Percentiles rank a stretch among this genome's conserved stretches.
These are phyloP conservation scores for Phytopythium chamaehyphon DNA, from an alignment of 352 stramenopile genomes.

Conservation along the genomic window DNA sequence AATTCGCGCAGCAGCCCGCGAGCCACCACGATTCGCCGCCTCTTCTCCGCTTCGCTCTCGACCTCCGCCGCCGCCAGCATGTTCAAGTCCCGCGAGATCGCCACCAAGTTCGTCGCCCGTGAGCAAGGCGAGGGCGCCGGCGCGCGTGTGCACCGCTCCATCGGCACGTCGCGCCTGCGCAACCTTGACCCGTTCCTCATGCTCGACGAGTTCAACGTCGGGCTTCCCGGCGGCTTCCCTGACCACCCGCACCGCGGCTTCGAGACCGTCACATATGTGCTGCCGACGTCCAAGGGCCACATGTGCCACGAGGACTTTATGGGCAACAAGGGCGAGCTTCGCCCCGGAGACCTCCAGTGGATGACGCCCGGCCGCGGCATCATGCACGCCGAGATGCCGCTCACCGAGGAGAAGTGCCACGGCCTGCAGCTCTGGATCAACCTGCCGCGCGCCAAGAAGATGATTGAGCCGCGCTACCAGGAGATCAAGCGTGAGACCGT, in stretches of 20 bases:
- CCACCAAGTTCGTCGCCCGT: slow-evolving; percentile 23
- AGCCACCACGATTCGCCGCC: slow-evolving; percentile 1
- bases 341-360: slow-evolving; percentile 48
- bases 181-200: slow-evolving; percentile 52
- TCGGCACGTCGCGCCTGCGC: slow-evolving; percentile 22
- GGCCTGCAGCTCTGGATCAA: slow-evolving; percentile 56
- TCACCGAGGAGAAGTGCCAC: slow-evolving; percentile 18
- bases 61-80: slow-evolving; percentile 13
- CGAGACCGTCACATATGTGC: slow-evolving; percentile 87
- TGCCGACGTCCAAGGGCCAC: slow-evolving; percentile 64
- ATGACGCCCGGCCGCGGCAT: slow-evolving; percentile 46
- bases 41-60: not conserved
- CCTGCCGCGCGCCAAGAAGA: slow-evolving; percentile 26
- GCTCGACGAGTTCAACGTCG: slow-evolving; percentile 41
- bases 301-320: slow-evolving; percentile 84
- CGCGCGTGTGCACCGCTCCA: slow-evolving; percentile 28
- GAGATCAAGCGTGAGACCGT: slow-evolving; percentile 42
- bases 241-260: slow-evolving; percentile 89
- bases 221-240: slow-evolving; percentile 72
- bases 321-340: slow-evolving; percentile 37
- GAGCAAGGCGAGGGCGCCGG: slow-evolving; percentile 35
- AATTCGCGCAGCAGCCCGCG: slow-evolving; percentile 1
- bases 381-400: slow-evolving; percentile 48
- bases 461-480: slow-evolving; percentile 42
- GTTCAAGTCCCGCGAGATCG: slow-evolving; percentile 20